Conservation (phyloP, 805 yeast species). For the Yueomyces sinensis region DNA sequence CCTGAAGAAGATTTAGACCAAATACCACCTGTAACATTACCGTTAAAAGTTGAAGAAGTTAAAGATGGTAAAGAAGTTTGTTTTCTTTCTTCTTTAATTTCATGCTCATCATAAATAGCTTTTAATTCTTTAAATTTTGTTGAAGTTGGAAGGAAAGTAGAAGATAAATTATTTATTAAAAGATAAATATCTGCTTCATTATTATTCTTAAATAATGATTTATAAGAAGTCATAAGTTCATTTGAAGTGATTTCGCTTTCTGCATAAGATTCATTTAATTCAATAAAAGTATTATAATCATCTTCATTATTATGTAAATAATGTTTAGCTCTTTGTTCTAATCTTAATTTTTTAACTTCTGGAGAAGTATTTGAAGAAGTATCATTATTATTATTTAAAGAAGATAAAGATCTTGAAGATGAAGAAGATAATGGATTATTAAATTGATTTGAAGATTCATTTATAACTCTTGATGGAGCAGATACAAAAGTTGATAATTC, state of each 20-base stretch:
- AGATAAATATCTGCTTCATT: conserved; percentile 38
- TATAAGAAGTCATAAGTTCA: conserved; percentile 35
- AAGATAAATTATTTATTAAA: conserved; percentile 47
- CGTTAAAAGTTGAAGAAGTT: conserved; percentile 8
- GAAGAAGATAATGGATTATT: conserved; percentile 1
- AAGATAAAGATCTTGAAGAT: conserved; percentile 1
- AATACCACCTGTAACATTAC: conserved; percentile 14
- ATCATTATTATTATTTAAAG: no score
- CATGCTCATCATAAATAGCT: conserved; percentile 18
- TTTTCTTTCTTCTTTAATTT: conserved; percentile 11
- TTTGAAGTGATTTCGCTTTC: conserved; percentile 33
- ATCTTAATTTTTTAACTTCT: conserved; percentile 42
- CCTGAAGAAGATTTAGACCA: conserved; percentile 16
- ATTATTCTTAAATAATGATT: conserved; percentile 32
- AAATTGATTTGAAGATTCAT: conserved; percentile 8
- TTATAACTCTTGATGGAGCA: conserved; percentile 18
- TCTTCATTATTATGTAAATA: conserved; percentile 44
- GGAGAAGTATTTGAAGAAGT: conserved; percentile 13
- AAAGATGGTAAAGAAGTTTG: conserved; percentile 16
- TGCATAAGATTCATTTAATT: conserved; percentile 35
- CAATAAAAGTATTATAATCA: conserved; percentile 35
- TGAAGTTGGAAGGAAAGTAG: conserved; percentile 37
- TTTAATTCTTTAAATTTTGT: conserved; percentile 29
- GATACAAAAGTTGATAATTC: conserved; percentile 49
- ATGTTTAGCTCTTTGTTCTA: conserved; percentile 78